Conservation (phyloP, 2,329 filamentous ascomycete species). For the Phialophora macrospora region DNA sequence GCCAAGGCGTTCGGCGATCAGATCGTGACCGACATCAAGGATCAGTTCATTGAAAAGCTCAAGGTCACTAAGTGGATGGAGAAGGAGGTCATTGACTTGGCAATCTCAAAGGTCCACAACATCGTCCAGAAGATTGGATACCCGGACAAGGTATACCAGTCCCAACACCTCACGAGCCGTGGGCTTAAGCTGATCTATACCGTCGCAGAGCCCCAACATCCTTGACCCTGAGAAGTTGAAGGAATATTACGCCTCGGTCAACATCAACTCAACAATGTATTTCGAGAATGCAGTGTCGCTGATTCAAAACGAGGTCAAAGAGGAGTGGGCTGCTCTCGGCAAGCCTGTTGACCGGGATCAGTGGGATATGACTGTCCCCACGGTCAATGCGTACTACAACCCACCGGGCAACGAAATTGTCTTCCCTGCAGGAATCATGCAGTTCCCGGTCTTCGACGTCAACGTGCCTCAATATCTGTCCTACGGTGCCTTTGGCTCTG, state of each 20-base stretch:
- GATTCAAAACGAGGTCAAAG: constrained; percentile 54
- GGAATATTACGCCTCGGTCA: constrained; percentile 61
- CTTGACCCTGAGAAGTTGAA: constrained; percentile 61
- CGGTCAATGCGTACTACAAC: constrained; percentile 69
- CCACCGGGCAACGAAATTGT: constrained; percentile 69
- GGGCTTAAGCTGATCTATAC: constrained; percentile 1
- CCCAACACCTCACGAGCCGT: background rate
- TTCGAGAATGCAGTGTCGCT: constrained; percentile 64
- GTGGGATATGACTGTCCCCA: constrained; percentile 65
- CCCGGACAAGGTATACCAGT: constrained; percentile 53
- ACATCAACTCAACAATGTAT: constrained; percentile 57
- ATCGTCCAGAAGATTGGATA: constrained; percentile 73
- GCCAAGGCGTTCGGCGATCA: constrained; percentile 70
- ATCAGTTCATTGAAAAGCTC: constrained; percentile 67
- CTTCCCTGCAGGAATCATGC: constrained; percentile 72
- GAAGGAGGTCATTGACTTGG: constrained; percentile 62
- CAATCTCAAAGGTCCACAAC: constrained; percentile 68
- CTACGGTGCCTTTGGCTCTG: constrained; percentile 71
- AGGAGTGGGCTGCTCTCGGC: constrained; percentile 63
- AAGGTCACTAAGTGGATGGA: constrained; percentile 68
- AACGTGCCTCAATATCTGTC: constrained; percentile 67
- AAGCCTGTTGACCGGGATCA: constrained; percentile 65
- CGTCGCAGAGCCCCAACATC: constrained; percentile 60
- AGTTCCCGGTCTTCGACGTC: constrained; percentile 68
- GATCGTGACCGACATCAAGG: constrained; percentile 73